Evolutionary conservation across 2,329 filamentous ascomycete genomes (phyloP), one percentile per base, ranked within the genome.

Genomic region (Cylindrodendrum hubeiense): DNA sequence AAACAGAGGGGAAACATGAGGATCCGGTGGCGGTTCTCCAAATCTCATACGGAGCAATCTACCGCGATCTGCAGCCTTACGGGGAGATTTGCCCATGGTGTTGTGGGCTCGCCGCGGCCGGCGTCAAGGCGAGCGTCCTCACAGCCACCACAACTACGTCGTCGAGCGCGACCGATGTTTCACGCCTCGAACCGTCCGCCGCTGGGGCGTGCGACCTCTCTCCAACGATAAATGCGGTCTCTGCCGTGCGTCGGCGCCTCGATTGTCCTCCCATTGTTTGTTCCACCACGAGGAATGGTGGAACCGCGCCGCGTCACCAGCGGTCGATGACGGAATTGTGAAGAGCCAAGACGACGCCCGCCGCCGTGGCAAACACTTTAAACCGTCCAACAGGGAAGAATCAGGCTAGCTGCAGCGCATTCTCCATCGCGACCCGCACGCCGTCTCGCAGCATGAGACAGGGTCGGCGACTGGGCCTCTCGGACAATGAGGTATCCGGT

Each of bases 21-120:
- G 26, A 26, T n/a, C 17, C 37, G 53, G 55, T 41, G 51, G 37
- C 50, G 28, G 50, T 39, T 47, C 60, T 34, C 26, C 10, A 28
- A 39, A 39, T n/a, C n/a, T n/a, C n/a, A n/a, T n/a, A n/a, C n/a
- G n/a, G n/a, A n/a, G n/a, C n/a, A 26, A 21, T 41, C 34, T 50
- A 60, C 50, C 43, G 61, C 41, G 66, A 72, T 71, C 68, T 73
- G 64, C 66, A 71, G 71, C 71, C 71, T 72, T 66, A 17, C 60
- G 56, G 26, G 41, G 37, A 19, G n/a, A 41, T 58, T 41, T n/a
- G 67, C 37, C 51, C 17, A 7, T 30, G 41, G 1, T 3, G 21
- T 47, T 19, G 30, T 39, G 33, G 56, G 63, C 26, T 47, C 41
- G 34, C 24, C 19, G 13, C 37, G 28, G 10, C 26, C 67, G 55